Evolutionary conservation across 208 protist genomes (phyloP), one percentile per base, ranked within the genome.

Genomic region (Blechomonas ayalai): DNA sequence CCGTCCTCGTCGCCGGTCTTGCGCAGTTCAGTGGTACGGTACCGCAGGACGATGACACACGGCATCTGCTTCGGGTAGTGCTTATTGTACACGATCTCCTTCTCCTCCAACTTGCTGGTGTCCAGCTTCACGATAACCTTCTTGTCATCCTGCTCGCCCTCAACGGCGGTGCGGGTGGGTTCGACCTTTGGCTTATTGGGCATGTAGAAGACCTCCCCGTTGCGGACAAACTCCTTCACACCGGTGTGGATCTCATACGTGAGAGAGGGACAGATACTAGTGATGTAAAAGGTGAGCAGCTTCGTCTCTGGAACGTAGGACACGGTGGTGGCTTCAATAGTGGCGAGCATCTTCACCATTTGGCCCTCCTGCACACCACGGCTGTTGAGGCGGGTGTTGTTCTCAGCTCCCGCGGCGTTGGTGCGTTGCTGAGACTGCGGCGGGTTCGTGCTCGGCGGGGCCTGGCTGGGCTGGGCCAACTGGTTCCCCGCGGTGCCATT

Each of bases 101-200:
- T 88, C 43, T 90, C 85, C 16, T 86, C 73, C 23, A 90, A 50
- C 16, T 64, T 75, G 46, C 52, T 73, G 31, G 80, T 54, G 63
- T 94, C 85, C 24, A 94, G 59, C 53, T 79, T 67, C 23, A 89
- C 68, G 7, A 60, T 75, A 25, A 94, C 75, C 51, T 85, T 75
- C 34, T 59, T 60, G 45, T 82, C 82, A 35, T 86, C 79, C 52
- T 88, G 76, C 5, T 63, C 58, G 15, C 73, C 78, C 3, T 87
- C 67, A 34, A 90, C 55, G 39, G 59, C 56, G 16, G 71, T 87
- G 41, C 76, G 78, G 8, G 65, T 73, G 4, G 85, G 85, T 48
- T 89, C 82, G 60, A 90, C 68, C 74, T 94, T 94, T 22, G 85
- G 82, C 41, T 86, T 86, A 62, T 94, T 94, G 8, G 85, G 85